Conservation (phyloP, 495 filamentous ascomycete species). For the Daldinia loculata region DNA sequence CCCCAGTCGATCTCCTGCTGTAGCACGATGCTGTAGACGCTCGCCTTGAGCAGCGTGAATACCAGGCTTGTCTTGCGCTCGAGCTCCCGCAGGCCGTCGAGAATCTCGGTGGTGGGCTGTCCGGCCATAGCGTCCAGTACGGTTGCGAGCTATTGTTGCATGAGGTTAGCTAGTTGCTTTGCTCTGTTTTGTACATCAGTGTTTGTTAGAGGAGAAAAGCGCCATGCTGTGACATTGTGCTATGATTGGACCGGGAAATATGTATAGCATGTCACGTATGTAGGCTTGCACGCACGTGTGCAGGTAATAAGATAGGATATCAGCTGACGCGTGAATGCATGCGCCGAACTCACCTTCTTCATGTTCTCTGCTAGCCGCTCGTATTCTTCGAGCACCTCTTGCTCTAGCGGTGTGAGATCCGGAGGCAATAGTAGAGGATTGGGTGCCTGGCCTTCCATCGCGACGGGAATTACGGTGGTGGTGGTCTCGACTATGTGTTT, state of each 20-base stretch:
- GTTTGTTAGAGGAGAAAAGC: too few species aligned
- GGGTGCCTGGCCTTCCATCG: slow-evolving; percentile 45
- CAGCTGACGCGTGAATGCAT: slow-evolving; percentile 3
- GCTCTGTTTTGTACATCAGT: neutral
- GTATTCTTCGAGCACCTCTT: slow-evolving; percentile 95
- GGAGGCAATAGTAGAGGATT: slow-evolving; percentile 51
- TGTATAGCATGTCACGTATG: neutral
- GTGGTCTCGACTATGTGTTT: neutral
- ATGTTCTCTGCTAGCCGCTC: slow-evolving; percentile 86
- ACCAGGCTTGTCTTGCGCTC: slow-evolving; percentile 95
- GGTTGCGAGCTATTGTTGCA: slow-evolving; percentile 61
- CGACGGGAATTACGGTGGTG: neutral
- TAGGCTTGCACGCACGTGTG: neutral
- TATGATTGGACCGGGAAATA: neutral
- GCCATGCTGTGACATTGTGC: too few species aligned
- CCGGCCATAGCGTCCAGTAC: slow-evolving; percentile 69
- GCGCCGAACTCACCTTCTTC: slow-evolving; percentile 72
- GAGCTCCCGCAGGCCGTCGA: slow-evolving; percentile 85
- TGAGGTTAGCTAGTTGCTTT: slow-evolving; percentile 1
- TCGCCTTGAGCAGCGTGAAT: slow-evolving; percentile 94
- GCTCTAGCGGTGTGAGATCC: slow-evolving; percentile 80
- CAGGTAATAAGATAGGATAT: too few species aligned
- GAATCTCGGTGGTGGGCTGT: slow-evolving; percentile 72
- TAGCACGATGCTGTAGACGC: slow-evolving; percentile 97
- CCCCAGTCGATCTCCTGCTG: slow-evolving; percentile 89